Percentiles rank a stretch among this genome's conserved stretches.
These are phyloP conservation scores for Orychophragmus violaceus DNA, from an alignment of 345 rosid species.

Conservation along the genomic window DNA sequence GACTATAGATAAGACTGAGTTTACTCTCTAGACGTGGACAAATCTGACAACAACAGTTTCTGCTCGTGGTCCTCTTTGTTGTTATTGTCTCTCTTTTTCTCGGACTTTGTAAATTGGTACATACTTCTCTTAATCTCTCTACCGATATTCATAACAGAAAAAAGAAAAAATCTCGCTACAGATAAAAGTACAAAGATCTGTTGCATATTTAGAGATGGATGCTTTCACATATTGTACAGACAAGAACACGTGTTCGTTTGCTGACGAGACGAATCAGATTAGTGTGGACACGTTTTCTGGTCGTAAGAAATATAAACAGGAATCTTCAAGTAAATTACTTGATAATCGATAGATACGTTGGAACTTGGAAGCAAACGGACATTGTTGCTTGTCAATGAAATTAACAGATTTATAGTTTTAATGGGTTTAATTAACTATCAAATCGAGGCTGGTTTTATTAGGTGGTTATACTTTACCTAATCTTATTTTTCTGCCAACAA, in stretches of 20 bases:
- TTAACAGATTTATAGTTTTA: not conserved
- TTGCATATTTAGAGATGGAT: slow-evolving; percentile 25
- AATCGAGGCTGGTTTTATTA: too few relatives aligned
- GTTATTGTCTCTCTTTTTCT: slow-evolving; percentile 21
- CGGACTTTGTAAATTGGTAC: slow-evolving; percentile 7
- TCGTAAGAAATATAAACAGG: slow-evolving; percentile 17
- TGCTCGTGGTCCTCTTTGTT: slow-evolving; percentile 29
- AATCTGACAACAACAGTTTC: slow-evolving; percentile 27
- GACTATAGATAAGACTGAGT: slow-evolving; percentile 31
- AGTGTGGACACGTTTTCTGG: slow-evolving; percentile 18
- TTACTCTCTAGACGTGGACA: slow-evolving; percentile 20
- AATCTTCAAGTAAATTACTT: slow-evolving; percentile 10
- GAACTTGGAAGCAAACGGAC: slow-evolving; percentile 13
- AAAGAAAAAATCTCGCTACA: too few relatives aligned
- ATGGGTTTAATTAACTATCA: not conserved
- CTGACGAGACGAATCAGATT: slow-evolving; percentile 17
- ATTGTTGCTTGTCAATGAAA: slow-evolving; percentile 1
- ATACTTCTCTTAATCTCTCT: slow-evolving; percentile 19
- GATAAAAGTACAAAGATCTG: slow-evolving; percentile 18
- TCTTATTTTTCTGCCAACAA: too few relatives aligned
- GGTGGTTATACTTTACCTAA: too few relatives aligned
- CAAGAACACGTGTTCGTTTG: slow-evolving; percentile 28
- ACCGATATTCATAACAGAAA: too few relatives aligned
- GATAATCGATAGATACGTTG: slow-evolving; percentile 14
- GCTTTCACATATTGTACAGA: not conserved